These are phyloP conservation scores for Ganoderma lingzhi DNA, from an alignment of 1,284 basidiomycete genomes.

Conservation along the genomic window DNA sequence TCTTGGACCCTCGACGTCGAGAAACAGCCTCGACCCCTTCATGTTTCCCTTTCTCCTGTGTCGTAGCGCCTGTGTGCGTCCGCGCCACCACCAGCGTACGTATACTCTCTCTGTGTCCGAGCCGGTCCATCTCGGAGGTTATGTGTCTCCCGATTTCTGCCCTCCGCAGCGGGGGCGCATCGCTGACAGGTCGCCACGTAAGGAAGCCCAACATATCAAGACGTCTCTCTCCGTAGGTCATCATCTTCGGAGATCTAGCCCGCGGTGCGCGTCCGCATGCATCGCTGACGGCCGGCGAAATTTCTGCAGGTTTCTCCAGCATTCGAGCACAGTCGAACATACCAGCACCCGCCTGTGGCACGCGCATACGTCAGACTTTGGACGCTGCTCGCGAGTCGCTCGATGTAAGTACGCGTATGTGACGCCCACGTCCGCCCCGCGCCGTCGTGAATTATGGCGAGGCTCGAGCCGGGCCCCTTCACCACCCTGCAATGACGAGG, in stretches of 20 bases:
- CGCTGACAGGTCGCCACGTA: not conserved
- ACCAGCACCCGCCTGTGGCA: not conserved
- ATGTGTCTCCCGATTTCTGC: not conserved
- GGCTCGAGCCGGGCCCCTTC: not conserved
- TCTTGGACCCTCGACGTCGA: not conserved
- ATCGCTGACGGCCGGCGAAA: not conserved
- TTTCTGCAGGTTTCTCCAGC: slow-evolving; percentile 4
- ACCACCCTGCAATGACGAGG: not conserved
- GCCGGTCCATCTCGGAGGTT: not conserved
- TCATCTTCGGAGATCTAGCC: not conserved
- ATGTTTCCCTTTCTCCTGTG: not conserved
- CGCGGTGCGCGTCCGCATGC: not conserved
- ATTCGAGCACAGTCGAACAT: not conserved
- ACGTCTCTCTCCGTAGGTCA: not conserved
- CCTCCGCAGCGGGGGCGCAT: not conserved
- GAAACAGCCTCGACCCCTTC: not conserved
- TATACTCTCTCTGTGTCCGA: not conserved
- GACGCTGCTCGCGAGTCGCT: not conserved
- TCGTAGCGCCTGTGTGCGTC: too few relatives aligned
- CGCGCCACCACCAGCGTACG: too few relatives aligned
- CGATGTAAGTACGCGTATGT: not conserved
- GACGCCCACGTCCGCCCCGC: not conserved
- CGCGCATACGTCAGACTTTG: not conserved
- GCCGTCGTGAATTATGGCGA: not conserved
- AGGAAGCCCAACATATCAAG: not conserved